phyloP scores from a whole-genome alignment of 306 rosid species.

The Cucumis hystrix region DNA sequence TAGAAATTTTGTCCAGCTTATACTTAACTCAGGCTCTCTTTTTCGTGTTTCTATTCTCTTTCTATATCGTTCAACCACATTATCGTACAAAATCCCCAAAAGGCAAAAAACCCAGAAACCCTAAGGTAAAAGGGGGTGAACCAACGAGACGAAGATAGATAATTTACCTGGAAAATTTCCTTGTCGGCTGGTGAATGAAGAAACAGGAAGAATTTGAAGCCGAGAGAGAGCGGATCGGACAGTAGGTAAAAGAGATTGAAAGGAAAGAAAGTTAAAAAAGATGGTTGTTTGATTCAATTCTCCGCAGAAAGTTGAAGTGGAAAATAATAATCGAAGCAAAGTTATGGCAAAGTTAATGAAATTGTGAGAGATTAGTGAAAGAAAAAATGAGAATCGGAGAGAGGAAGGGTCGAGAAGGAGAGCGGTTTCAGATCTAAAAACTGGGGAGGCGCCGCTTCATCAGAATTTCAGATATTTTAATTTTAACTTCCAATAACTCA shows the following conservation, averaged over 20 bases:
- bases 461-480: not conserved
- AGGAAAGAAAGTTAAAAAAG: not conserved
- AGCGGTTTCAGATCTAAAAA: not conserved
- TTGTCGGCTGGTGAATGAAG: not conserved
- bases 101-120: not conserved
- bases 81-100: not conserved
- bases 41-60: no score
- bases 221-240: not conserved
- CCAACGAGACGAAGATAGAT: not conserved
- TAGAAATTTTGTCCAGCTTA: not conserved
- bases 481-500: not conserved
- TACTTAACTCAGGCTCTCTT: not conserved
- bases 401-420: not conserved
- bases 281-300: no score
- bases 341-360: not conserved
- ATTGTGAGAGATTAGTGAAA: not conserved
- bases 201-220: not conserved
- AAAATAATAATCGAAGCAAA: not conserved
- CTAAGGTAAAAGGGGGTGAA: not conserved
- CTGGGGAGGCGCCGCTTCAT: not conserved
- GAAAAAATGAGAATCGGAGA: not conserved
- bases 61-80: not conserved
- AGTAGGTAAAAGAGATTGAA: not conserved
- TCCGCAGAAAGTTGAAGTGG: not conserved
- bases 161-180: not conserved